Percentiles rank a stretch among this genome's conserved stretches.
Conservation (phyloP, 345 rosid species). For the Sisymbrium altissimum region DNA sequence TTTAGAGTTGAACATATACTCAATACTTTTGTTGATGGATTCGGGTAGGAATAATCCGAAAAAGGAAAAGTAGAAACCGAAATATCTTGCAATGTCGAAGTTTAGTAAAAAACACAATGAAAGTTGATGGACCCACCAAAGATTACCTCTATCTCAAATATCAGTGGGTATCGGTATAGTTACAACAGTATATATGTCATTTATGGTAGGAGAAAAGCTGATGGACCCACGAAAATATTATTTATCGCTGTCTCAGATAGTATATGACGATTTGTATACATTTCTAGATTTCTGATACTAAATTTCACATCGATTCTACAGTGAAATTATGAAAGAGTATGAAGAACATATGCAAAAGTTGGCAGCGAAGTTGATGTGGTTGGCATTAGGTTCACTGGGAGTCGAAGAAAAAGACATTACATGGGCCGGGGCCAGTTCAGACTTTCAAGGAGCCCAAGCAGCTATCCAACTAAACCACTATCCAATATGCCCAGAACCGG, state of each 20-base stretch:
- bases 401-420: constrained; percentile 47
- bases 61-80: constrained; percentile 12
- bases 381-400: constrained; percentile 64
- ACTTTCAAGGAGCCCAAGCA: constrained; percentile 42
- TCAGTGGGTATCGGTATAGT: background rate
- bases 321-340: constrained; percentile 57
- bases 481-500: constrained; percentile 91
- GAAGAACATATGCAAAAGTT: constrained; percentile 63
- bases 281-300: background rate
- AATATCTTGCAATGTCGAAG: constrained; percentile 26
- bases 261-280: background rate
- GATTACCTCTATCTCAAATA: constrained; percentile 16
- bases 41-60: background rate
- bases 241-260: background rate
- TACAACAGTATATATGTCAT: background rate
- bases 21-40: background rate
- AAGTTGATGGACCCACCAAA: constrained; percentile 47
- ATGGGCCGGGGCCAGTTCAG: constrained; percentile 57
- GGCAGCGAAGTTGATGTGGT: constrained; percentile 63
- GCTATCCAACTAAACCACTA: constrained; percentile 72
- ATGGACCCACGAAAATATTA: background rate
- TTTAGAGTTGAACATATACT: constrained; percentile 4
- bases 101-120: constrained; percentile 41
- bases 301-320: constrained; percentile 22
- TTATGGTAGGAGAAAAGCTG: background rate